phyloP scores from a whole-genome alignment of 2,329 filamentous ascomycete species.

The Daldinia eschscholtzii region DNA sequence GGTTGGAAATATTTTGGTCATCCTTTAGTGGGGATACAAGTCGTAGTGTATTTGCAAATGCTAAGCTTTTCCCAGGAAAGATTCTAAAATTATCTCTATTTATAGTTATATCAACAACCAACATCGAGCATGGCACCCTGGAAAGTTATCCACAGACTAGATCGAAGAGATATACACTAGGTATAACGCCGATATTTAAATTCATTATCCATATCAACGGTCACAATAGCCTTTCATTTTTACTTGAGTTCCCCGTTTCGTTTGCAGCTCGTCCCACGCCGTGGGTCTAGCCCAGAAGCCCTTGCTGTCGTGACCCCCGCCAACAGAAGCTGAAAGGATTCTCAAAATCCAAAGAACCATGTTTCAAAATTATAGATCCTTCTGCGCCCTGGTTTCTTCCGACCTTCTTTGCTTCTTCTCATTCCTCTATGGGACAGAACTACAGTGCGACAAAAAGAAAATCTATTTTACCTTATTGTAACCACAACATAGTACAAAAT shows the following conservation, averaged over 20 bases:
- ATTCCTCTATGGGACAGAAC: constrained; percentile 7
- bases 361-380: constrained; percentile 37
- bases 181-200: not conserved
- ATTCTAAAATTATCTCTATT: constrained; percentile 5
- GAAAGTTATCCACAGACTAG: not conserved
- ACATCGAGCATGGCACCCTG: not conserved
- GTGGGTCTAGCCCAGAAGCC: not conserved
- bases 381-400: constrained; percentile 30
- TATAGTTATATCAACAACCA: not conserved
- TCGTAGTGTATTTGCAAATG: not conserved
- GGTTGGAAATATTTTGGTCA: not conserved
- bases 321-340: constrained; percentile 26
- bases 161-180: not conserved
- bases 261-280: not conserved
- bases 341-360: constrained; percentile 22
- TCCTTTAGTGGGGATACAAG: not conserved
- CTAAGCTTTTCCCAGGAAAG: not conserved
- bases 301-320: constrained; percentile 21
- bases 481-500: not conserved
- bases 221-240: not conserved
- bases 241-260: constrained; percentile 12
- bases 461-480: not conserved
- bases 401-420: constrained; percentile 8
- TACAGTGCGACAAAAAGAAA: not conserved
- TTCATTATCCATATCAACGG: not conserved